Evolutionary conservation across 345 rosid genomes (phyloP).

Genomic region (Eucalyptus leucophloia): DNA sequence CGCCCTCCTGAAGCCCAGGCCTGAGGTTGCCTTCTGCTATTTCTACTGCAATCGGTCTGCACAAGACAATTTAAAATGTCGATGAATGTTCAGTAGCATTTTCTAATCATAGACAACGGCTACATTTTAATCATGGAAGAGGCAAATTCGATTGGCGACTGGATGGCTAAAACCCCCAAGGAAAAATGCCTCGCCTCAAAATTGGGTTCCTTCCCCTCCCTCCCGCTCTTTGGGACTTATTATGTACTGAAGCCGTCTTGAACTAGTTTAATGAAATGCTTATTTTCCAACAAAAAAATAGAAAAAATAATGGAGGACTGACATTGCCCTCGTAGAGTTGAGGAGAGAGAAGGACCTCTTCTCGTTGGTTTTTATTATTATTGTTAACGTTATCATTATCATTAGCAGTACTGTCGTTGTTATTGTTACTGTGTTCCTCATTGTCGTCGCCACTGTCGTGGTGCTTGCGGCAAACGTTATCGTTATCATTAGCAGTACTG

Average conservation of each 20-base stretch:
- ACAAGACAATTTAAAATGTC: neutral
- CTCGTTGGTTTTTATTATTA: neutral
- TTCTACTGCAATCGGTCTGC: conserved; percentile 34
- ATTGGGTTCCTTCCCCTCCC: no score
- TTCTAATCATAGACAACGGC: neutral
- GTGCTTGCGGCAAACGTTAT: neutral
- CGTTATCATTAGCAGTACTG: no score
- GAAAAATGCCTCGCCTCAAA: no score
- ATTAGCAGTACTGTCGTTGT: neutral
- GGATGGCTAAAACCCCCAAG: no score
- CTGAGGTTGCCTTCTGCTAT: conserved; percentile 36
- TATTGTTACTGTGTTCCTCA: neutral
- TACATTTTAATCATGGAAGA: neutral
- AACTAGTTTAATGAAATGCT: no score
- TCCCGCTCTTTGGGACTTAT: no score
- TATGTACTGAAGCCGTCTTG: no score
- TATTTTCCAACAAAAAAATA: no score
- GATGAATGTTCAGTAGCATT: neutral
- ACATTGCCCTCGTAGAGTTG: neutral
- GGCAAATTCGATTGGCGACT: no score
- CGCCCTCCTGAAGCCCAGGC: conserved; percentile 27
- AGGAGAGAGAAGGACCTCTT: neutral
- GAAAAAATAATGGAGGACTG: neutral
- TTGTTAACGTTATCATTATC: neutral
- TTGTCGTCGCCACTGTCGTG: neutral